A percentile compares a stretch with the other conserved stretches of the same genome.
These are phyloP conservation scores for Salvia miltiorrhiza DNA, from an alignment of 257 asterid species.

Conservation along the genomic window DNA sequence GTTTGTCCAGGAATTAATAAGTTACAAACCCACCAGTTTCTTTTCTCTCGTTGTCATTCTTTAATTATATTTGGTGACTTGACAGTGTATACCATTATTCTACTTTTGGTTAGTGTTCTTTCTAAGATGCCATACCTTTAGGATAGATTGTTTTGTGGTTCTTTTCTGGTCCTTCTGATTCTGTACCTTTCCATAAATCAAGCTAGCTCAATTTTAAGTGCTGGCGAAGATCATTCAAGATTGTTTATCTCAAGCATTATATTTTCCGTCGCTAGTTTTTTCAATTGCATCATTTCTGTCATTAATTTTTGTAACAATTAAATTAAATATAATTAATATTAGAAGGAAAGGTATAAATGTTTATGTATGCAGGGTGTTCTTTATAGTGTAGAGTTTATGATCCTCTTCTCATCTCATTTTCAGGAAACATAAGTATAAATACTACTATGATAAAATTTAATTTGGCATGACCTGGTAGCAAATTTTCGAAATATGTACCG, in stretches of 20 bases:
- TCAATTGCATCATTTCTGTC: neutral
- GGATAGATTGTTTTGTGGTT: conserved; percentile 2
- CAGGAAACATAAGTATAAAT: neutral
- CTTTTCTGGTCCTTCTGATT: neutral
- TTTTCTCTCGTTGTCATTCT: neutral
- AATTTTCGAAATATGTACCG: neutral
- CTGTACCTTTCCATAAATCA: neutral
- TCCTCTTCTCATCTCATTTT: neutral
- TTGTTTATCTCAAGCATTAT: neutral
- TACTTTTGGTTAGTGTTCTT: neutral
- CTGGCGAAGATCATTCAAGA: neutral
- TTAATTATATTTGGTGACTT: neutral
- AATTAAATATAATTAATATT: neutral
- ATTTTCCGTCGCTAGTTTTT: conserved; percentile 5
- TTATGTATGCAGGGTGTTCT: neutral
- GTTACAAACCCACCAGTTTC: neutral
- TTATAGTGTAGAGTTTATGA: neutral
- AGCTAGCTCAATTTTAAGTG: neutral
- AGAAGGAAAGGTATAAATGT: conserved; percentile 4
- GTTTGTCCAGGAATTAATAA: conserved; percentile 12
- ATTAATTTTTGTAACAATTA: neutral
- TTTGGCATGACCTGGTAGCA: neutral
- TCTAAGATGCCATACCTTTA: conserved; percentile 3
- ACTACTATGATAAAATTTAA: neutral
- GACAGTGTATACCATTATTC: neutral